phyloP scores from a whole-genome alignment of 2,329 filamentous ascomycete genomes.

The Neocucurbitaria cava region DNA sequence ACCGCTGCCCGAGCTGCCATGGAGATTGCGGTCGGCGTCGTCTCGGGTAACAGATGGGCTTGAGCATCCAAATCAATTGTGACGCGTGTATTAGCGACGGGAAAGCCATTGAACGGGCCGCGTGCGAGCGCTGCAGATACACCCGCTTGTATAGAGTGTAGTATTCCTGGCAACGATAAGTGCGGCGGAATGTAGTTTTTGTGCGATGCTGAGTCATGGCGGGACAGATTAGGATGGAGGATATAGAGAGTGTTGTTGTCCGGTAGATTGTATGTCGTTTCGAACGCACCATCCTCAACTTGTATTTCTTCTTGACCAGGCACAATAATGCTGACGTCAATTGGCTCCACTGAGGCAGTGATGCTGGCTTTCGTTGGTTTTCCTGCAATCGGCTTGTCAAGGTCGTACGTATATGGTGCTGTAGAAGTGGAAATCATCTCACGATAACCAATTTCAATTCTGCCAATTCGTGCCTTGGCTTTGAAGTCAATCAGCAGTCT shows the following conservation, averaged over 20 bases:
- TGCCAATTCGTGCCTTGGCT: constrained; percentile 82
- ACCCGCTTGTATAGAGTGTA: constrained; percentile 73
- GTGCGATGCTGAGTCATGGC: constrained; percentile 41
- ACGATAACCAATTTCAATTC: constrained; percentile 94
- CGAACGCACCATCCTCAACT: constrained; percentile 35
- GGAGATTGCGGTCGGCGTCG: constrained; percentile 70
- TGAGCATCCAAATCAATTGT: constrained; percentile 71
- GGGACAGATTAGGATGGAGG: constrained; percentile 58
- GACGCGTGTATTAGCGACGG: constrained; percentile 78
- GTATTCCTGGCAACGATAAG: constrained; percentile 57
- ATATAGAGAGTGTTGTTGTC: constrained; percentile 77
- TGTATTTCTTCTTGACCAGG: constrained; percentile 24
- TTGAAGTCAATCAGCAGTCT: constrained; percentile 89
- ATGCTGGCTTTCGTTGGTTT: constrained; percentile 81
- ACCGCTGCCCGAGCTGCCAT: constrained; percentile 70
- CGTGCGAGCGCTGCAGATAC: constrained; percentile 82
- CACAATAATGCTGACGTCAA: constrained; percentile 47
- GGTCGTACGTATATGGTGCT: constrained; percentile 65
- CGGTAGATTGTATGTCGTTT: constrained; percentile 36
- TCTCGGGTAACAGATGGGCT: constrained; percentile 70
- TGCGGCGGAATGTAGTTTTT: constrained; percentile 61
- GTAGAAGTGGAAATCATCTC: constrained; percentile 74
- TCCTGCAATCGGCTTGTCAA: constrained; percentile 81
- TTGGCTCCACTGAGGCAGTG: constrained; percentile 70
- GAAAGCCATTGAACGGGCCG: constrained; percentile 80